phyloP scores from a whole-genome alignment of 1,284 basidiomycete genomes.

The Vanrija sp. region DNA sequence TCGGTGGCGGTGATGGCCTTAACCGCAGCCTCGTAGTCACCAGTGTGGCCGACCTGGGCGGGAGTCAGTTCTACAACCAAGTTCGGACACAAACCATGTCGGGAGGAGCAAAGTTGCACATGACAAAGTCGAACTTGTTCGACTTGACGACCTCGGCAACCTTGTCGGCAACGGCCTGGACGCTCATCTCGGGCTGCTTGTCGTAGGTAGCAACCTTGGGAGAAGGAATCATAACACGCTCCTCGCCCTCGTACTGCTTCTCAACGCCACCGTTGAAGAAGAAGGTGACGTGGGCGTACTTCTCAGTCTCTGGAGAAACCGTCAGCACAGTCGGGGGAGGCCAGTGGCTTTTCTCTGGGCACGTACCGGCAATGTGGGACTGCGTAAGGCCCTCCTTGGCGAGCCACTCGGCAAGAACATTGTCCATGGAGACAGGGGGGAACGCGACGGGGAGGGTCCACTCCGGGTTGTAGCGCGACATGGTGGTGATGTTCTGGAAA shows the following conservation, averaged over 20 bases:
- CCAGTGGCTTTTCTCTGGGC: neutral
- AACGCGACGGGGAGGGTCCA: slow-evolving; percentile 83
- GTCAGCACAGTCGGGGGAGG: neutral
- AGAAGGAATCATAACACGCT: slow-evolving; percentile 79
- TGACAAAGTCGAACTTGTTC: slow-evolving; percentile 73
- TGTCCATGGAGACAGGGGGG: slow-evolving; percentile 83
- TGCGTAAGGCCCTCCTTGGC: slow-evolving; percentile 71
- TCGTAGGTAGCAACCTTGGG: slow-evolving; percentile 89
- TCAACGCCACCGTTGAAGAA: slow-evolving; percentile 95
- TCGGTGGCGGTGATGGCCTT: slow-evolving; percentile 78
- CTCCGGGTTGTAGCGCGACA: slow-evolving; percentile 86
- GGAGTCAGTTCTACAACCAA: neutral
- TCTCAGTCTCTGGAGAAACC: slow-evolving; percentile 68
- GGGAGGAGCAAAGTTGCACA: slow-evolving; percentile 94
- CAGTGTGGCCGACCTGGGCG: slow-evolving; percentile 75
- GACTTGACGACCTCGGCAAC: slow-evolving; percentile 75
- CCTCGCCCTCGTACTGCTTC: slow-evolving; percentile 78
- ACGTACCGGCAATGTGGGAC: slow-evolving; percentile 72
- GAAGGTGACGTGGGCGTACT: slow-evolving; percentile 92
- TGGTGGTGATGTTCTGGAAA: slow-evolving; percentile 72
- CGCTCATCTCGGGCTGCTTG: slow-evolving; percentile 79
- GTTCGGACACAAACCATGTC: slow-evolving; percentile 65
- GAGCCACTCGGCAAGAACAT: slow-evolving; percentile 86
- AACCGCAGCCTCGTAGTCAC: slow-evolving; percentile 80
- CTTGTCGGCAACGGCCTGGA: slow-evolving; percentile 77